Evolutionary conservation across 208 protist genomes (phyloP), one percentile per base, ranked within the genome.

Genomic region (Crithidia thermophila): DNA sequence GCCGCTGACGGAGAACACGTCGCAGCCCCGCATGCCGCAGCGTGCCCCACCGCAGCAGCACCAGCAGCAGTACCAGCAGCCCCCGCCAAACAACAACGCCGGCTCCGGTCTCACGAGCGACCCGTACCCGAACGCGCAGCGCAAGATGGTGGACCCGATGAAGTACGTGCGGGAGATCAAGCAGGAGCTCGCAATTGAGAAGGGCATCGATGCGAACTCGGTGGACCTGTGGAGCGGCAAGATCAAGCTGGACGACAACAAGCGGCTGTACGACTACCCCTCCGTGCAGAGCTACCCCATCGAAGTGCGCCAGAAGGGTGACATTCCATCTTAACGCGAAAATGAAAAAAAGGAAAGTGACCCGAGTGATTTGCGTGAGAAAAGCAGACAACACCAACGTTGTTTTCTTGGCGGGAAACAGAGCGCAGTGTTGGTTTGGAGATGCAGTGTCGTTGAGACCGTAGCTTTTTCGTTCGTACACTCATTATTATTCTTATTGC

Each of bases 61-160:
- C 42, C 50, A 78, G 42, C 65, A 80, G n/a, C 49, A 86, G 16
- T 69, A 64, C 33, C 67, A 80, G 49, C 37, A 82, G 53, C 78
- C 75, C 34, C 65, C 75, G 14, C 60, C 67, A 23, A 67, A 75
- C 34, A 90, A 88, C 77, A 85, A 78, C 25, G 69, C 36, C 1
- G 81, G 84, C 40, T 75, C 71, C 5, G 89, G 88, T 9, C 40
- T 97, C n/a, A 76, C 87, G 0, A 58, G 80, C 42, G 92, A 97
- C 53, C 92, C 92, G 14, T 95, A 97, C 73, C 92, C 92, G 3
- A 94, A 94, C 62, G 92, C 89, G 20, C 79, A 91, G 43, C 72
- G 92, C 34, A 94, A 94, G 79, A 97, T 97, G 92, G 80, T 94
- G 11, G 92, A 97, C 66, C 86, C 92, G 28, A 95, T 95, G 89